Evolutionary conservation across 306 rosid species (phyloP).

Genomic region (Corylus americana): DNA sequence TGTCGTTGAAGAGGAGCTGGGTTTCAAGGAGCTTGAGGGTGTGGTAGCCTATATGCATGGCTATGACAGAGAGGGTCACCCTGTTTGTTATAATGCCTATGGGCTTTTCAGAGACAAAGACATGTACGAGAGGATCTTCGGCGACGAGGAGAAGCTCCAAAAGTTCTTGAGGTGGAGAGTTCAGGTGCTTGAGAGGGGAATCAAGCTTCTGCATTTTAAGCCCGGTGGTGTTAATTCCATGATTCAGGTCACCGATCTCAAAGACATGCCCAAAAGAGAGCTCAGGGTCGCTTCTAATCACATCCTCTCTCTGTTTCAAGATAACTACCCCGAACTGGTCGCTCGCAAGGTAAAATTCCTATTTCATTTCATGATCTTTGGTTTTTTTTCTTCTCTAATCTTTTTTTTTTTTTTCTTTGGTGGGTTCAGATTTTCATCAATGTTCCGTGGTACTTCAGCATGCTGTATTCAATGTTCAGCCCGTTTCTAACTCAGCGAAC

Average conservation of each 20-base stretch:
- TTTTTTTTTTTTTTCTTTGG: neutral
- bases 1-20: constrained; percentile 72
- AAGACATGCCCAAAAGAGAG: constrained; percentile 96
- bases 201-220: constrained; percentile 74
- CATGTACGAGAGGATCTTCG: constrained; percentile 81
- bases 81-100: constrained; percentile 91
- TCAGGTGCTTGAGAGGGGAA: constrained; percentile 85
- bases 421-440: constrained; percentile 79
- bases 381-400: neutral
- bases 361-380: neutral
- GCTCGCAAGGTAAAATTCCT: constrained; percentile 70
- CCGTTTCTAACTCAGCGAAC: constrained; percentile 94
- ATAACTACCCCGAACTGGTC: constrained; percentile 94
- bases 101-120: constrained; percentile 77
- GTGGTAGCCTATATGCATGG: constrained; percentile 91
- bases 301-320: constrained; percentile 89
- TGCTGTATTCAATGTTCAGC: constrained; percentile 86
- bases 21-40: constrained; percentile 91
- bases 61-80: constrained; percentile 77
- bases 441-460: constrained; percentile 97
- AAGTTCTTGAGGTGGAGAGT: constrained; percentile 93
- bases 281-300: constrained; percentile 91
- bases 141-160: constrained; percentile 85
- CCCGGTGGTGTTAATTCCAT: constrained; percentile 88
- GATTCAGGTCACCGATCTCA: constrained; percentile 93